A percentile compares a stretch with the other conserved stretches of the same genome.
phyloP scores from a whole-genome alignment of 106 monocot genomes.

The Chionographis japonica region DNA sequence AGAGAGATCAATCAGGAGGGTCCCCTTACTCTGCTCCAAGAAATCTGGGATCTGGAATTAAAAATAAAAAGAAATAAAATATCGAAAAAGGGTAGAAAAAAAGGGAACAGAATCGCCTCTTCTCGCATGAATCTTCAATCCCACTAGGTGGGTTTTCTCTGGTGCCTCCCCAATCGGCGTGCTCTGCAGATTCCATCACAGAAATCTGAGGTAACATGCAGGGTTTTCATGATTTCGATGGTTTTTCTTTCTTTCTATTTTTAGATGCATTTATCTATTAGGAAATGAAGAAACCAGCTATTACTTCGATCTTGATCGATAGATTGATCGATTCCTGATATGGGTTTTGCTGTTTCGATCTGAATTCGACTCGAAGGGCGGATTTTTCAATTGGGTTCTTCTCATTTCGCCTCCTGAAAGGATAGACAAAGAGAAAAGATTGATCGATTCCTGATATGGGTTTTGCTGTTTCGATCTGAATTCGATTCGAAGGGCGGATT shows the following conservation, averaged over 20 bases:
- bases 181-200: not conserved
- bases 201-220: too few relatives aligned
- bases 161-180: not conserved
- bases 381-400: not conserved
- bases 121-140: conserved; percentile 5
- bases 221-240: not conserved
- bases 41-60: not conserved
- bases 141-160: not conserved
- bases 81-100: not conserved
- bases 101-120: not conserved
- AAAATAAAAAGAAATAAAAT: not conserved
- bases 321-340: not conserved
- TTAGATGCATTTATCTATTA: not conserved
- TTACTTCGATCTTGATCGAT: not conserved
- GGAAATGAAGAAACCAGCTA: not conserved
- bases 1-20: not conserved
- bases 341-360: conserved; percentile 3
- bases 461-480: conserved; percentile 7
- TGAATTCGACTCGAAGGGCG: not conserved
- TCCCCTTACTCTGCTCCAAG: too few relatives aligned
- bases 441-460: not conserved
- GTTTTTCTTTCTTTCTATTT: not conserved
- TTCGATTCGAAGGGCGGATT: not conserved
- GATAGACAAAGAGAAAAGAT: conserved; percentile 18
- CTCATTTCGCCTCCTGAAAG: not conserved